Conservation (phyloP, 2,329 filamentous ascomycete species). For the Alternaria solani region DNA sequence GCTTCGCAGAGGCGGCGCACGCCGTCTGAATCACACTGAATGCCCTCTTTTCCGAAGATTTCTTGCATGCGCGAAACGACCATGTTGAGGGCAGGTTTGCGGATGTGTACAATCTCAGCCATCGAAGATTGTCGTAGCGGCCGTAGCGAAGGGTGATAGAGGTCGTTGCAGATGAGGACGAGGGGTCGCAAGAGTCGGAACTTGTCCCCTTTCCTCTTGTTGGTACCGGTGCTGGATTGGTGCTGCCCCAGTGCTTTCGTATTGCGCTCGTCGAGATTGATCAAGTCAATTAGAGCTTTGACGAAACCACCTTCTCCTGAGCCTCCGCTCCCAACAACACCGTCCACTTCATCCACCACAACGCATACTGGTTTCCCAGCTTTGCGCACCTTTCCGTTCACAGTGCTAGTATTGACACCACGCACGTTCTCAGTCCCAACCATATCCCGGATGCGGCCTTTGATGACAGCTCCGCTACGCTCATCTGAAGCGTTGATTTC, state of each 20-base stretch:
- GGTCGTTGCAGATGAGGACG: slow-evolving; percentile 95
- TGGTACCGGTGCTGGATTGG: slow-evolving; percentile 43
- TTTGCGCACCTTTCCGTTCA: slow-evolving; percentile 68
- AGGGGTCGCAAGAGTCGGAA: slow-evolving; percentile 88
- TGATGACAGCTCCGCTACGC: slow-evolving; percentile 86
- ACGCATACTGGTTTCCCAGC: slow-evolving; percentile 88
- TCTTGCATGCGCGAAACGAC: slow-evolving; percentile 81
- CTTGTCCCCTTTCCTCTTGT: slow-evolving; percentile 80
- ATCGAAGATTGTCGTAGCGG: slow-evolving; percentile 84
- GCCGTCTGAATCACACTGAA: slow-evolving; percentile 87
- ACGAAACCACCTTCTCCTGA: slow-evolving; percentile 90
- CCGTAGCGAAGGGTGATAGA: slow-evolving; percentile 89
- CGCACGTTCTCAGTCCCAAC: slow-evolving; percentile 94
- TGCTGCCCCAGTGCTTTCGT: slow-evolving; percentile 52
- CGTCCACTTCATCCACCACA: slow-evolving; percentile 95
- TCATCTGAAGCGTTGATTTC: slow-evolving; percentile 99
- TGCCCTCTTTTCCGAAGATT: slow-evolving; percentile 88
- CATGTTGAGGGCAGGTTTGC: slow-evolving; percentile 85
- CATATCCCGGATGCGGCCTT: slow-evolving; percentile 87
- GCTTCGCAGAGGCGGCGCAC: slow-evolving; percentile 84
- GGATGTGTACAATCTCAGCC: slow-evolving; percentile 90
- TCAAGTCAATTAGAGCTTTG: slow-evolving; percentile 90
- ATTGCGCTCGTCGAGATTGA: slow-evolving; percentile 87
- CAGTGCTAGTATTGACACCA: slow-evolving; percentile 66
- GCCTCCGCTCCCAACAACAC: slow-evolving; percentile 76